Base-by-base conservation (phyloP, 1,139 yeast species). In the Diutina neorugosa region DNA sequence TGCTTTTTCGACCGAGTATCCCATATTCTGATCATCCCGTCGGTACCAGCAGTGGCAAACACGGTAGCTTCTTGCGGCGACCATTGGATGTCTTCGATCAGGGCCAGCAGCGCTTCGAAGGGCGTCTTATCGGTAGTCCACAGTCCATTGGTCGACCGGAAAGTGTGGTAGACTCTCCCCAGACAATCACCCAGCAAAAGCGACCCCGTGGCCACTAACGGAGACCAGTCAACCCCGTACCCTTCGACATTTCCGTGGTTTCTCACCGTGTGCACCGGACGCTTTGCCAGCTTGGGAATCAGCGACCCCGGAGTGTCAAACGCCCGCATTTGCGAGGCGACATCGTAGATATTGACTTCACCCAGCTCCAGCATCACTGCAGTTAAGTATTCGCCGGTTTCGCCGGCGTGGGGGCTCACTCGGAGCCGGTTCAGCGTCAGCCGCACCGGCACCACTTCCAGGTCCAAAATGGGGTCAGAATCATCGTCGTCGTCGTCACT, bases 21-120 rank as follows among this genome's bases (percentile, higher is more conserved):
- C 98, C 98, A 93, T 63, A 93, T 86, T 62, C 96, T 80, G 51
- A 93, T 82, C 63, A 82, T 81, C 4, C 98, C 98, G 65, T 93
- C 98, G 56, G 87, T 78, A 14, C 96, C 97, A 51, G 86, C 94
- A 41, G 96, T 81, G 16, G 98, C 96, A 67, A 93, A 93, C 37
- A 93, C 98, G 0, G 97, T 89, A 57, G 77, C 78, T 66, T 93
- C 98, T 4, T 91, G 81, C 52, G 86, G 86, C 20, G 96, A 88
- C 98, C 98, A 93, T 68, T 93, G 98, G 57, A 93, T 80, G 66
- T 93, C 99, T 71, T 93, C 99, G 55, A 93, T 86, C 16, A 96
- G 87, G 57, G 87, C 81, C 18, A 23, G 18, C 20, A 82, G 83
- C 47, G 85, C 82, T 59, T 67, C 72, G 67, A 82, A 93, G 41